These are phyloP conservation scores for Alloascoidea hylecoeti DNA, from an alignment of 805 yeast genomes.

Conservation along the genomic window DNA sequence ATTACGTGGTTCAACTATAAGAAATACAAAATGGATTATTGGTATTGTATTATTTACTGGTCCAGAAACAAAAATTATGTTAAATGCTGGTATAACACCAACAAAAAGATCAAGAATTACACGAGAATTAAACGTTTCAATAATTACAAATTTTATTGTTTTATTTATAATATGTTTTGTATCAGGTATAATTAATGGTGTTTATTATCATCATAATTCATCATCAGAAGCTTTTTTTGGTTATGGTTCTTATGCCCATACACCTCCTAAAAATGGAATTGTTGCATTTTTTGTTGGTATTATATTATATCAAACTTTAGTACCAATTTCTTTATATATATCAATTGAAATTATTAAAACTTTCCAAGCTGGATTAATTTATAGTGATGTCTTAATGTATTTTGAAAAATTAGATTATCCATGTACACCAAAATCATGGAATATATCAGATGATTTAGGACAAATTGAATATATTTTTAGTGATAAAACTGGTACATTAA, in stretches of 20 bases:
- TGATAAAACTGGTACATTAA: conserved; percentile 76
- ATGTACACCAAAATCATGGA: conserved; percentile 78
- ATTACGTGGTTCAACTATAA: conserved; percentile 61
- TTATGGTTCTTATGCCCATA: conserved; percentile 44
- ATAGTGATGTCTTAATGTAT: conserved; percentile 62
- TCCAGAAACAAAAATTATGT: conserved; percentile 66
- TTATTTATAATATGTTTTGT: conserved; percentile 55
- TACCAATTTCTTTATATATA: conserved; percentile 72
- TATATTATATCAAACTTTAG: conserved; percentile 64
- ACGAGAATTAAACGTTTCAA: conserved; percentile 58
- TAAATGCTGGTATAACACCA: conserved; percentile 70
- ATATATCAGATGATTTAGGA: conserved; percentile 74
- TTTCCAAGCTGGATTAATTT: conserved; percentile 69
- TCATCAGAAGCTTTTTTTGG: conserved; percentile 54
- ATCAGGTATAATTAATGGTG: conserved; percentile 60
- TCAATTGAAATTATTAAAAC: conserved; percentile 76
- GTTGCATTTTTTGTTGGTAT: conserved; percentile 65
- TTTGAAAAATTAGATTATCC: conserved; percentile 60
- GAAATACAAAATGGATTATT: conserved; percentile 76
- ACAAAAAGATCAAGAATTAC: conserved; percentile 65
- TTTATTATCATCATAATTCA: conserved; percentile 31
- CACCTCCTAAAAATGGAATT: conserved; percentile 55
- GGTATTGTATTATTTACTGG: conserved; percentile 76
- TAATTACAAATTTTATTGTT: conserved; percentile 47
- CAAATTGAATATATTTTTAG: conserved; percentile 77